phyloP scores from a whole-genome alignment of 2,329 filamentous ascomycete species.

The Colletotrichum sp. region DNA sequence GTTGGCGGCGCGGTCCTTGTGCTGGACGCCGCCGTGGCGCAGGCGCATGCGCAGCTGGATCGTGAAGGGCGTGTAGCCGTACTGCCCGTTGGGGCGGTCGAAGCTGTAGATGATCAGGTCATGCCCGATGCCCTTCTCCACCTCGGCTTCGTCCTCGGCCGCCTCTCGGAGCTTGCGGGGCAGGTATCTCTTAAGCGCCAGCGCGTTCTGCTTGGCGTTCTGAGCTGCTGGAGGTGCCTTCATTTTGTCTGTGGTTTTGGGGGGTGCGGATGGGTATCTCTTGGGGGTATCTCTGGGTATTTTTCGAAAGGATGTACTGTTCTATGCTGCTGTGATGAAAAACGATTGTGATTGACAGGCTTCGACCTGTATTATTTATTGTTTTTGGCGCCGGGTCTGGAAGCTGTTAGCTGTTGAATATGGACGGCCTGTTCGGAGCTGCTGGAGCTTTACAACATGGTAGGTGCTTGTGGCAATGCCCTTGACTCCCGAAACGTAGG shows the following conservation, averaged over 20 bases:
- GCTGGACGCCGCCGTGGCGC: constrained; percentile 22
- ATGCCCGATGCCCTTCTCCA: constrained; percentile 19
- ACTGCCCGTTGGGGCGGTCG: constrained; percentile 19
- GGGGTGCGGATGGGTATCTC: constrained; percentile 4
- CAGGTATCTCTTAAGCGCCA: constrained; percentile 17
- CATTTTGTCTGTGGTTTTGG: not conserved
- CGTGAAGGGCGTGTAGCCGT: constrained; percentile 23
- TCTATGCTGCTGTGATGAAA: constrained; percentile 4
- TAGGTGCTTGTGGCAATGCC: constrained; percentile 19
- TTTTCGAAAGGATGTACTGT: constrained; percentile 1
- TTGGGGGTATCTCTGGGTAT: constrained; percentile 20
- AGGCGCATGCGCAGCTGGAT: constrained; percentile 26
- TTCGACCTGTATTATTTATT: constrained; percentile 19
- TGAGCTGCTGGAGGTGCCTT: constrained; percentile 11
- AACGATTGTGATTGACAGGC: not conserved
- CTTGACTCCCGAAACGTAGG: constrained; percentile 15
- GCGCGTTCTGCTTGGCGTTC: constrained; percentile 20
- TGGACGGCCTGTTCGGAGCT: constrained; percentile 14
- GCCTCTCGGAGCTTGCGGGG: constrained; percentile 19
- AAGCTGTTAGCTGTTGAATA: not conserved
- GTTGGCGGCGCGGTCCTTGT: constrained; percentile 19
- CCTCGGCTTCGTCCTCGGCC: constrained; percentile 20
- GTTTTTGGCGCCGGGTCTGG: not conserved
- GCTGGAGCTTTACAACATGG: constrained; percentile 21
- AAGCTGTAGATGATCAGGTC: constrained; percentile 24